Evolutionary conservation across 78 protist species (phyloP), one percentile per base, ranked within the genome.

Genomic region (Tieghemostelium lacteum): DNA sequence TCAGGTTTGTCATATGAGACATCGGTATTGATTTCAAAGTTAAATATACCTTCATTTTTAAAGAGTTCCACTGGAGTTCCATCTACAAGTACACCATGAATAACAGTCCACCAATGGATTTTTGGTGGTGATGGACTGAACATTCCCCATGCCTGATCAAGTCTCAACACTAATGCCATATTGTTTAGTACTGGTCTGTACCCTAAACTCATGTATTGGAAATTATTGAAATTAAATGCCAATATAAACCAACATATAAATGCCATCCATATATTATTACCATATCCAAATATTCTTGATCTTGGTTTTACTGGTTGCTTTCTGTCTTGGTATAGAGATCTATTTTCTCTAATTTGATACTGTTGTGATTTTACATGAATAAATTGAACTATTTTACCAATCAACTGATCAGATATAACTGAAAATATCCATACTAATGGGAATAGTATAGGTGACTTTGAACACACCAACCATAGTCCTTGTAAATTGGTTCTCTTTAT

Each of bases 81-180:
- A 60, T 87, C 76, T 17, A 61, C 93, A 2, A 74, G 40, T 36
- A 74, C 62, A 45, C 86, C 93, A 45, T 87, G 88, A 8, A 87
- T 67, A 0, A 63, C 76, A 73, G 65, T 75, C 80, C 86, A 87
- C 93, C 93, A 87, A 73, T 87, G 88, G 33, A 55, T 50, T 24
- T 76, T 75, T 17, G 93, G 93, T 31, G 93, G 93, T 4, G 54
- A 24, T 2, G 93, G 93, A 22, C 55, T 34, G 40, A 78, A 78
- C 40, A 28, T 7, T 14, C 75, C 3, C 75, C 75, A 45, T 45
- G 52, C 6, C 10, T 45, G 52, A 45, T 45, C 52, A 6, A 45
- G 10, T 45, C 52, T 45, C 45, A 50, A 78, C 0, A 73, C 88
- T 2, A 78, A 7, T 37, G 34, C 55, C 6, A 26, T n/a, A 10